A percentile compares a stretch with the other conserved stretches of the same genome.
phyloP scores from a whole-genome alignment of 441 rosid genomes.

The Gossypium aridum region DNA sequence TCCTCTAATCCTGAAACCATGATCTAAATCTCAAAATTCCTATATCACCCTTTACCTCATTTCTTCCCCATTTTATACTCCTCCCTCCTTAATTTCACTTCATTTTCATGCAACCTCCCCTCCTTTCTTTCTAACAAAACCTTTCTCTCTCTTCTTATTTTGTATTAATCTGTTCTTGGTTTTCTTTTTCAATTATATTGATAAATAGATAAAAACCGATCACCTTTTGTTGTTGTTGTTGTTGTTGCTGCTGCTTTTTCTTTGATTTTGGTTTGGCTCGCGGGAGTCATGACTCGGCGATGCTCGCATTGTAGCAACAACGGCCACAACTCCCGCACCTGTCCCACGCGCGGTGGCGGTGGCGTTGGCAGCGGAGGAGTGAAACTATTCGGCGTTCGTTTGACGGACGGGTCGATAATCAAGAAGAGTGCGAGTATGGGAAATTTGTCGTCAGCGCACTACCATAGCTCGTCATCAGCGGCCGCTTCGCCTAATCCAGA shows the following conservation, averaged over 20 bases:
- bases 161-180: neutral
- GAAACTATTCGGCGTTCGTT: conserved; percentile 80
- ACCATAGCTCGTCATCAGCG: conserved; percentile 61
- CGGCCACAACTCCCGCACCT: conserved; percentile 89
- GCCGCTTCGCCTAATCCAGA: conserved; percentile 61
- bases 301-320: conserved; percentile 96
- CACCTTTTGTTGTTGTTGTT: too few species aligned
- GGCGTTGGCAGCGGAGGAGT: conserved; percentile 31
- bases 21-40: neutral
- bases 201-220: neutral
- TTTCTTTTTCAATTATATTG: neutral
- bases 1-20: conserved; percentile 16
- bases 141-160: too few species aligned
- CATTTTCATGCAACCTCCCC: conserved; percentile 5
- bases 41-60: conserved; percentile 9
- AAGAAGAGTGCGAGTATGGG: conserved; percentile 97
- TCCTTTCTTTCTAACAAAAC: neutral
- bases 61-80: neutral
- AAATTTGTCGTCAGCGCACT: conserved; percentile 56
- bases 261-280: neutral
- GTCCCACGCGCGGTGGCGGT: conserved; percentile 50
- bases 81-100: neutral
- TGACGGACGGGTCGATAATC: conserved; percentile 87
- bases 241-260: neutral
- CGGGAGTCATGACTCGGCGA: conserved; percentile 64